phyloP scores from a whole-genome alignment of 768 basidiomycete genomes.

The Pleurotus salmoneostramineus region DNA sequence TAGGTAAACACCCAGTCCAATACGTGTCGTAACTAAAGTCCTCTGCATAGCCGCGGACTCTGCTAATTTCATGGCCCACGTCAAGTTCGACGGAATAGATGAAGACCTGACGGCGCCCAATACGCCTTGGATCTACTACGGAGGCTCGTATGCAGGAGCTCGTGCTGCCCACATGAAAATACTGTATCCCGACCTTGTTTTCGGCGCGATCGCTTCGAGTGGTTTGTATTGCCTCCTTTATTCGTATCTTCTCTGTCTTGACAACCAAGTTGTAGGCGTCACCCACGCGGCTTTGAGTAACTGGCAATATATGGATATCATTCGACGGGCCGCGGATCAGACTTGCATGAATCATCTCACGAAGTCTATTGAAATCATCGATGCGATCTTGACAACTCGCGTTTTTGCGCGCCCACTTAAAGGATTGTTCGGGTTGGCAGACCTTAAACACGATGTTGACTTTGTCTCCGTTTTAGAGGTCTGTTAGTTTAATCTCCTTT shows the following conservation, averaged over 20 bases:
- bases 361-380: slow-evolving; percentile 55
- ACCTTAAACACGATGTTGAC: slow-evolving; percentile 69
- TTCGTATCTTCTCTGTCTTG: background rate
- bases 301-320: slow-evolving; percentile 89
- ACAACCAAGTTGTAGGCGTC: slow-evolving; percentile 46
- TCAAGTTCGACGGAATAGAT: slow-evolving; percentile 68
- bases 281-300: slow-evolving; percentile 80
- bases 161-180: slow-evolving; percentile 89
- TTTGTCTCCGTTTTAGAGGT: slow-evolving; percentile 71
- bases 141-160: slow-evolving; percentile 91
- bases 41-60: slow-evolving; percentile 69
- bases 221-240: slow-evolving; percentile 37
- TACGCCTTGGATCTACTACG: slow-evolving; percentile 92
- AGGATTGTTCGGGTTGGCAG: slow-evolving; percentile 69
- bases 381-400: slow-evolving; percentile 50
- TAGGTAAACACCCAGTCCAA: background rate
- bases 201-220: slow-evolving; percentile 85
- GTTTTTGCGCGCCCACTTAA: slow-evolving; percentile 54
- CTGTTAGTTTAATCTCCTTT: slow-evolving; percentile 19
- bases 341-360: slow-evolving; percentile 57
- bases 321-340: slow-evolving; percentile 63
- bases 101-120: slow-evolving; percentile 68
- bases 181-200: slow-evolving; percentile 85
- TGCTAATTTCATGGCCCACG: slow-evolving; percentile 83
- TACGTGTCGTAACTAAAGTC: background rate